Evolutionary conservation across 768 basidiomycete species (phyloP), one percentile per base, ranked within the genome.

Genomic region (Mycena latifolia): DNA sequence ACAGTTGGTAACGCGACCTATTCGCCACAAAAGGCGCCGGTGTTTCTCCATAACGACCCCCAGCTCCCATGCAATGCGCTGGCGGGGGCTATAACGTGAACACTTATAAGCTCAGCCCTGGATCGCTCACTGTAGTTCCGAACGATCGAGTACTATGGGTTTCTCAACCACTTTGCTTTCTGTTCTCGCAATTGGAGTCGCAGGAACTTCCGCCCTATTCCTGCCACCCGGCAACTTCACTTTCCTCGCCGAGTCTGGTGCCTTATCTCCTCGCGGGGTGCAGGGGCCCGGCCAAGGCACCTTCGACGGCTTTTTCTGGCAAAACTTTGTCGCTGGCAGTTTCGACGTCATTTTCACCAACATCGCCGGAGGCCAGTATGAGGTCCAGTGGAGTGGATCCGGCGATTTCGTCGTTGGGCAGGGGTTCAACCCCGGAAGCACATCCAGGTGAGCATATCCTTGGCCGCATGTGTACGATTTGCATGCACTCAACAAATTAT

Each of bases 361-460:
- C 48, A 65, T 64, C 54, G 67, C 67, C 39, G 63, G 67, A 17
- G 67, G 67, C 15, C 52, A 69, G 33, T 69, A 35, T 25, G 57
- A 60, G 48, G 58, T 43, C 22, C 67, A 69, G 41, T 69, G 67
- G 67, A 10, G 9, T 24, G 67, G 67, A 14, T 56, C 53, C 10
- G 67, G 67, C 54, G 67, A 69, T 48, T 69, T 69, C n/a, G 67
- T 69, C n/a, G 57, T 51, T 22, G 67, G 67, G 14, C 63, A 69
- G 48, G 67, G 67, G 11, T 56, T 55, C 24, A 69, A 69, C 39
- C 67, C 67, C 22, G 67, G 67, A 18, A 56, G 48, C 20, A 61
- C 28, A 25, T 27, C 48, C 43, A 58, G 52, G 66, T 63, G n/a
- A 57, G 59, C 51, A 50, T 48, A 22, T 37, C 22, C 35, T 33